Conservation (phyloP, 352 stramenopile genomes). For the Detonula confervacea region DNA sequence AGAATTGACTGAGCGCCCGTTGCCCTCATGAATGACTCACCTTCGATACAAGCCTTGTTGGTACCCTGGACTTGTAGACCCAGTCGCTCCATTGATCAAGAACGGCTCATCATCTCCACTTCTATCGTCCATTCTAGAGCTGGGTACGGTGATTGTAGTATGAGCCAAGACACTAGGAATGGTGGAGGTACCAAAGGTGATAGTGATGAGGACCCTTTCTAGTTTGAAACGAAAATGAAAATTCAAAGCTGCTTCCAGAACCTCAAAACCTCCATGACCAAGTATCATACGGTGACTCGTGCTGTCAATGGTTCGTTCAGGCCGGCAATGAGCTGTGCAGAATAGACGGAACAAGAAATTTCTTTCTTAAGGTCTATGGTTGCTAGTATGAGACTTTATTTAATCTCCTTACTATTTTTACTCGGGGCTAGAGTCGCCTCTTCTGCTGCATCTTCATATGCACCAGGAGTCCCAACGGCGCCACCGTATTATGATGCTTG, state of each 20-base stretch:
- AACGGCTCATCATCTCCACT: conserved; percentile 38
- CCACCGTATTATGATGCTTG: conserved; percentile 44
- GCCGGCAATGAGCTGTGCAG: too few species aligned
- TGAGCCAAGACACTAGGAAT: too few species aligned
- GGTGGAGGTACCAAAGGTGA: too few species aligned
- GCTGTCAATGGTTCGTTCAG: too few species aligned
- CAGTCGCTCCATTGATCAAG: conserved; percentile 41
- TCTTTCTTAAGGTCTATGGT: too few species aligned
- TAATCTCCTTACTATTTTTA: conserved; percentile 6
- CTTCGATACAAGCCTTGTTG: background rate
- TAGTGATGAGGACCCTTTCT: too few species aligned
- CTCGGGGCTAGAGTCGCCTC: background rate
- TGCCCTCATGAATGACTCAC: background rate
- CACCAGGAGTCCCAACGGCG: conserved; percentile 21
- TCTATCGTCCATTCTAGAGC: background rate
- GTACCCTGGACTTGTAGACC: conserved; percentile 9
- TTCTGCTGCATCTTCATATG: background rate
- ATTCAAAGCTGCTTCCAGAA: too few species aligned
- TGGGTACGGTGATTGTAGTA: background rate
- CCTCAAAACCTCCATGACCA: too few species aligned
- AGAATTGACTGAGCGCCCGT: too few species aligned
- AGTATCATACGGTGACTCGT: too few species aligned
- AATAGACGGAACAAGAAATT: too few species aligned
- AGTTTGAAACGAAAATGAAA: too few species aligned
- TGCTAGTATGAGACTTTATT: conserved; percentile 1